phyloP scores from a whole-genome alignment of 2,329 filamentous ascomycete genomes.

The Myriosclerotinia scirpicola region DNA sequence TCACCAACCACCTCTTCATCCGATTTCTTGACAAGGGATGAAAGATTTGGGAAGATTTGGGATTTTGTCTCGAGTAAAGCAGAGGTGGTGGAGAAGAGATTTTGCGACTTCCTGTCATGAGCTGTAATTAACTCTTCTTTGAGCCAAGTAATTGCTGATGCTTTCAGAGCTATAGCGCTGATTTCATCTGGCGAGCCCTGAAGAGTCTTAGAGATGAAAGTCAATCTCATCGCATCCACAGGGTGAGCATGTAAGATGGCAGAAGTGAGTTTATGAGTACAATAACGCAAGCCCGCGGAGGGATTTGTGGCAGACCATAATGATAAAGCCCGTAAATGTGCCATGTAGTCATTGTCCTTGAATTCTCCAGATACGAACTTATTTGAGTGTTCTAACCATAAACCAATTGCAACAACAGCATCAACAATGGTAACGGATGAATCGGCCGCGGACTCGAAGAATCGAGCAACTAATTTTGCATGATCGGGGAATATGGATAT shows the following conservation, averaged over 20 bases:
- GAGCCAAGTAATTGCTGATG: constrained; percentile 62
- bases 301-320: constrained; percentile 43
- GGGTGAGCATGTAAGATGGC: constrained; percentile 54
- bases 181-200: constrained; percentile 56
- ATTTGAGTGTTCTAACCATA: constrained; percentile 57
- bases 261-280: constrained; percentile 42
- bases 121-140: constrained; percentile 58
- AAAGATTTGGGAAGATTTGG: constrained; percentile 58
- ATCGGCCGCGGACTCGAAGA: constrained; percentile 52
- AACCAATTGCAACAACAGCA: constrained; percentile 57
- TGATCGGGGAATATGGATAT: constrained; percentile 63
- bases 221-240: constrained; percentile 56
- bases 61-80: constrained; percentile 62
- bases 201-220: constrained; percentile 63
- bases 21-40: constrained; percentile 47
- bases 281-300: constrained; percentile 43
- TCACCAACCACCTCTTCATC: constrained; percentile 50
- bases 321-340: constrained; percentile 54
- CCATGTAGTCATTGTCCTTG: constrained; percentile 51
- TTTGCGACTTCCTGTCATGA: constrained; percentile 38
- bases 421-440: constrained; percentile 54
- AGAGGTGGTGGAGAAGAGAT: constrained; percentile 52
- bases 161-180: constrained; percentile 58
- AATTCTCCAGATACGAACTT: constrained; percentile 43
- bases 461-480: constrained; percentile 52